These are phyloP conservation scores for Neonectria sp. DNA, from an alignment of 2,329 filamentous ascomycete species.

Conservation along the genomic window DNA sequence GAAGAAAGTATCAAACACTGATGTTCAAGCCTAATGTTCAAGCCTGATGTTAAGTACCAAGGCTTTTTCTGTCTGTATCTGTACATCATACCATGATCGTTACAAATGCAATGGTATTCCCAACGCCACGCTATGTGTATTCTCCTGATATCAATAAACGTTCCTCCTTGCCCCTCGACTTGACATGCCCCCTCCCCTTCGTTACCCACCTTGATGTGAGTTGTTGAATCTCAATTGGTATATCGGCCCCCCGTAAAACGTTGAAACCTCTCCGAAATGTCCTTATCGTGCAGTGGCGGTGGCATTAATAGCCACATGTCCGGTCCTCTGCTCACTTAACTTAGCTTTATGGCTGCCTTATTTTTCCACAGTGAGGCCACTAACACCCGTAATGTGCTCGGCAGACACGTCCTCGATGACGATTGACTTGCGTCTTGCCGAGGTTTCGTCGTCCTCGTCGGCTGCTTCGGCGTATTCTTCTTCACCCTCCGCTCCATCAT, in stretches of 20 bases:
- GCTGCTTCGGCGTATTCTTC: slow-evolving; percentile 48
- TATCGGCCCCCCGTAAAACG: neutral
- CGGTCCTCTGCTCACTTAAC: slow-evolving; percentile 39
- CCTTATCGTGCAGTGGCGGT: slow-evolving; percentile 28
- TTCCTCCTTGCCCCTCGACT: slow-evolving; percentile 11
- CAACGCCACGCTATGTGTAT: slow-evolving; percentile 54
- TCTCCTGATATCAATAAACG: slow-evolving; percentile 36
- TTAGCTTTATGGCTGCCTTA: slow-evolving; percentile 52
- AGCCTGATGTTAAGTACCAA: slow-evolving; percentile 35
- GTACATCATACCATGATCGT: slow-evolving; percentile 39
- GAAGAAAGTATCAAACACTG: slow-evolving; percentile 5
- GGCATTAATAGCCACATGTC: slow-evolving; percentile 32
- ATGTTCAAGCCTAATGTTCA: slow-evolving; percentile 27
- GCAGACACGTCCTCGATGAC: slow-evolving; percentile 65
- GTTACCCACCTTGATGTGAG: slow-evolving; percentile 18
- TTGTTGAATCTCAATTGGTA: slow-evolving; percentile 48
- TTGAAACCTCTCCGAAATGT: slow-evolving; percentile 34
- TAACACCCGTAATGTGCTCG: slow-evolving; percentile 73
- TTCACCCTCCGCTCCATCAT: slow-evolving; percentile 54
- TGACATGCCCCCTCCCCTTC: slow-evolving; percentile 4
- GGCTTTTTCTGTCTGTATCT: slow-evolving; percentile 35
- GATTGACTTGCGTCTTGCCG: slow-evolving; percentile 35
- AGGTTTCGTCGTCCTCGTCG: slow-evolving; percentile 47
- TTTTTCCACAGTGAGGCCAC: slow-evolving; percentile 65
- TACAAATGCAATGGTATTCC: slow-evolving; percentile 43